Conservation (phyloP, 2,329 filamentous ascomycete species). For the Clonostachys solani region DNA sequence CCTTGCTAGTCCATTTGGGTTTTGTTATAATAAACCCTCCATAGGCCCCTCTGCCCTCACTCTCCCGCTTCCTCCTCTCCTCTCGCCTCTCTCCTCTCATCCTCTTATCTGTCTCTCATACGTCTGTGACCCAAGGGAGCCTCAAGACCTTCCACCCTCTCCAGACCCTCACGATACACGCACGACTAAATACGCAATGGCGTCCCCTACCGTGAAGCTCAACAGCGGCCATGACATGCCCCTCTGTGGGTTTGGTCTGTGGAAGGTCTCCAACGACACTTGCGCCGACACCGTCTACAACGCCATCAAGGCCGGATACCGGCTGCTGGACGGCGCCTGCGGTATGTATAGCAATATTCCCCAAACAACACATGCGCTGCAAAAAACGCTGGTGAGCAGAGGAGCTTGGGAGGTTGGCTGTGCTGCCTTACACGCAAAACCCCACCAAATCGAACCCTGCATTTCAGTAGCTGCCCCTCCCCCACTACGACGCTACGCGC, state of each 20-base stretch:
- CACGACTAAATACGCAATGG: conserved; percentile 17
- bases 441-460: no score
- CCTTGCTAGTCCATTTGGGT: neutral
- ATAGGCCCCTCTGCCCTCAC: neutral
- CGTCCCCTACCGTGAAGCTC: conserved; percentile 51
- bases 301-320: conserved; percentile 60
- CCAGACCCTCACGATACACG: conserved; percentile 3
- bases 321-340: conserved; percentile 56
- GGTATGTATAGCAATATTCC: conserved; percentile 39
- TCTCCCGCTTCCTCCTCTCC: neutral
- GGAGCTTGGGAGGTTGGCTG: no score
- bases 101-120: neutral
- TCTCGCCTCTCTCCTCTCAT: neutral
- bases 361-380: neutral
- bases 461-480: no score
- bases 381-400: no score
- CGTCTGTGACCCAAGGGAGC: neutral
- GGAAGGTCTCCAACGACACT: conserved; percentile 75
- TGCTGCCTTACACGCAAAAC: no score
- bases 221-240: conserved; percentile 67
- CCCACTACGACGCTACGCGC: no score
- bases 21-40: neutral
- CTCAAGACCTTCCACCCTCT: conserved; percentile 1
- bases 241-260: conserved; percentile 73
- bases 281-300: conserved; percentile 77